These are phyloP conservation scores for Thymus quinquecostatus DNA, from an alignment of 257 asterid genomes.

Conservation along the genomic window DNA sequence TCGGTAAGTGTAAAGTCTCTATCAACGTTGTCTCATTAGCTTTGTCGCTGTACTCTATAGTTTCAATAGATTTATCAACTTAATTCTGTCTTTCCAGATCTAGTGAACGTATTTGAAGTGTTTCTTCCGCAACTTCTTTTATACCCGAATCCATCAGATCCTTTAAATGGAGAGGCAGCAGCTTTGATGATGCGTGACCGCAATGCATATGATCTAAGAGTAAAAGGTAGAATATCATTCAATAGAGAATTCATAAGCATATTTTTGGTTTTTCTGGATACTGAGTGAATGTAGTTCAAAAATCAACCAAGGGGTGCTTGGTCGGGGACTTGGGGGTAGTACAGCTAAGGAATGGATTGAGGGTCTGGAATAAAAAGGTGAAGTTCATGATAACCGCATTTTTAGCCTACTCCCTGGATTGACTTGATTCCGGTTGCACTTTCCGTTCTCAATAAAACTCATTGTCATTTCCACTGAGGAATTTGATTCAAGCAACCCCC, in stretches of 20 bases:
- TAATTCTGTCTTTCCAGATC: slow-evolving; percentile 53
- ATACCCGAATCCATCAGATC: slow-evolving; percentile 92
- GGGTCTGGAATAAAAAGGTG: neutral
- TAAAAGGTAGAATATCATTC: slow-evolving; percentile 62
- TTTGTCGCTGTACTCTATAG: neutral
- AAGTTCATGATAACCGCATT: neutral
- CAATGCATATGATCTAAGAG: slow-evolving; percentile 64
- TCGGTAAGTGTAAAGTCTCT: slow-evolving; percentile 46
- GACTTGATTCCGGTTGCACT: neutral
- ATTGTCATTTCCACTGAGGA: neutral
- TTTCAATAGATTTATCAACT: slow-evolving; percentile 14
- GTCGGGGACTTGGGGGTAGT: neutral
- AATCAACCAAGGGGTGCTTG: no score
- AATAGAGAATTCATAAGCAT: neutral
- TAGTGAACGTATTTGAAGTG: slow-evolving; percentile 90
- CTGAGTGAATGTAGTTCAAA: no score
- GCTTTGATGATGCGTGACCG: slow-evolving; percentile 91
- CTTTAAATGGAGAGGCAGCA: slow-evolving; percentile 92
- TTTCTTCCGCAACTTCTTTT: slow-evolving; percentile 94
- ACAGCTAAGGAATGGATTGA: neutral
- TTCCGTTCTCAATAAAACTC: neutral
- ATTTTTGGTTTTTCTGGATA: neutral
- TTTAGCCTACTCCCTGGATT: neutral
- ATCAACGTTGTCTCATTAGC: no score
- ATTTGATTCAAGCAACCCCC: neutral